Evolutionary conservation across 2,329 filamentous ascomycete genomes (phyloP).

Genomic region (Cladosporium sp.): DNA sequence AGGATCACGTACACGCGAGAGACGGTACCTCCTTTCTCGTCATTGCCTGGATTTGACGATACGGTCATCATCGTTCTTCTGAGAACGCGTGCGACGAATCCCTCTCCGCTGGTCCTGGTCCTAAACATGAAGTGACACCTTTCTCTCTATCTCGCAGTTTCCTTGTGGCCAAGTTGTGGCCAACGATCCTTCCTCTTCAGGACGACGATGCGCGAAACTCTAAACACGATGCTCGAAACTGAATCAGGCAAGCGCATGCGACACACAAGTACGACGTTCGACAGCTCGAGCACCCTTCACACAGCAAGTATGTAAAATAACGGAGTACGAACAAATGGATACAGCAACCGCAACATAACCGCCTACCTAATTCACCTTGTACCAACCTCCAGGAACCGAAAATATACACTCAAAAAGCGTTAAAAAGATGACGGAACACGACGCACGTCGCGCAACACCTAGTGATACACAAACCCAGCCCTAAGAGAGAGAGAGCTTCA

Average conservation of each 20-base stretch:
- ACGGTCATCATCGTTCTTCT: too few species aligned
- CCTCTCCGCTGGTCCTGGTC: too few species aligned
- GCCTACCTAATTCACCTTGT: background rate
- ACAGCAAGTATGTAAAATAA: background rate
- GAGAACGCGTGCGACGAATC: too few species aligned
- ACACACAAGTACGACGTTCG: background rate
- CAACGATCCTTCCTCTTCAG: background rate
- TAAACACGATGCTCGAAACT: background rate
- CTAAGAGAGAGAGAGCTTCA: background rate
- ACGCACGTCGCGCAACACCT: background rate
- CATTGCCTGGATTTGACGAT: too few species aligned
- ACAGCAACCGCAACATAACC: background rate
- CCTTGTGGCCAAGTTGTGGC: too few species aligned
- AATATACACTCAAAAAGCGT: fast-evolving
- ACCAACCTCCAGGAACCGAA: background rate
- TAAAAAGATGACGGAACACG: background rate
- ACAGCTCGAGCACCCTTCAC: background rate
- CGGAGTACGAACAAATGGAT: background rate
- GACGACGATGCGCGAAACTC: background rate
- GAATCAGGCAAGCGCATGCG: background rate
- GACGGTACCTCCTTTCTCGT: too few species aligned
- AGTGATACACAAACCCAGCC: background rate
- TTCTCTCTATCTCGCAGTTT: background rate
- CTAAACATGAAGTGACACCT: too few species aligned
- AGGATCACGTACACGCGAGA: too few species aligned